Conservation (phyloP, 2,329 filamentous ascomycete genomes). For the Xylariaceae sp. region DNA sequence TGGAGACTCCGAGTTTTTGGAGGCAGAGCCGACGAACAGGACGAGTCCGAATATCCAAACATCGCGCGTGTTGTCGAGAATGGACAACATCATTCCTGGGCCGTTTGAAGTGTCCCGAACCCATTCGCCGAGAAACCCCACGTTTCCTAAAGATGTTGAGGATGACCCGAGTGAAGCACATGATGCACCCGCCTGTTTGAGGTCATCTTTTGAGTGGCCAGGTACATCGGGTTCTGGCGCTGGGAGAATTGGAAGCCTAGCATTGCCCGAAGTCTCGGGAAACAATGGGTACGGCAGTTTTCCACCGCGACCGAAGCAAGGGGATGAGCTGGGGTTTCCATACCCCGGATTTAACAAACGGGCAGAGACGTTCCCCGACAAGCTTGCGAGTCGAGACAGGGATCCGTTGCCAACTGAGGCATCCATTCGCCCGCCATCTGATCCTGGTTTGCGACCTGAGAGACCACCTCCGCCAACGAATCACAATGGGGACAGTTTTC, state of each 20-base stretch:
- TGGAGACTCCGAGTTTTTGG: constrained; percentile 35
- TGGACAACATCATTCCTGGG: constrained; percentile 61
- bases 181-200: constrained; percentile 24
- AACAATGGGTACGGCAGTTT: constrained; percentile 56
- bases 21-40: constrained; percentile 41
- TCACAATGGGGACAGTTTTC: constrained; percentile 21
- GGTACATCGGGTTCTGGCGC: constrained; percentile 30
- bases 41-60: constrained; percentile 43
- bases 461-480: constrained; percentile 30
- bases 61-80: constrained; percentile 49
- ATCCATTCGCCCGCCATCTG: constrained; percentile 44
- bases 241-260: constrained; percentile 31
- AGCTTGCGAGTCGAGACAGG: constrained; percentile 24
- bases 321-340: constrained; percentile 36
- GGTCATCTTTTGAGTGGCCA: constrained; percentile 26
- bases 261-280: constrained; percentile 38
- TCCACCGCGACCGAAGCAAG: constrained; percentile 41
- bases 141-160: constrained; percentile 31
- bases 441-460: constrained; percentile 41
- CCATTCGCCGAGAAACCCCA: constrained; percentile 29
- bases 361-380: constrained; percentile 50
- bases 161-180: constrained; percentile 19
- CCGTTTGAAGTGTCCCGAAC: constrained; percentile 53
- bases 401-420: constrained; percentile 32
- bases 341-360: constrained; percentile 38